These are phyloP conservation scores for Aspergillus olivimuriae DNA, from an alignment of 495 filamentous ascomycete genomes.

Conservation along the genomic window DNA sequence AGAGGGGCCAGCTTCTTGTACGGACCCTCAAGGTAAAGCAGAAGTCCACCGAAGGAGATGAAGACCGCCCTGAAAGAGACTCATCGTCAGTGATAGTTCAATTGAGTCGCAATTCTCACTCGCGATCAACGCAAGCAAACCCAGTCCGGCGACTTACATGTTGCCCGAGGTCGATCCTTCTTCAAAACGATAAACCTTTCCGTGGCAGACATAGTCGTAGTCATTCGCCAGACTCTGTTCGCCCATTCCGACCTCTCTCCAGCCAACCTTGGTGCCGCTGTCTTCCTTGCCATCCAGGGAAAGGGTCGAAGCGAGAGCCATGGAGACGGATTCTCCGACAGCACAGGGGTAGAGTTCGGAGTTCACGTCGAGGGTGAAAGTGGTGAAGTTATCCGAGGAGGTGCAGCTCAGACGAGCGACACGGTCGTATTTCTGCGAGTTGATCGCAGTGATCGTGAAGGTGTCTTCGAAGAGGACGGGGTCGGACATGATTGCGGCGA, in stretches of 20 bases:
- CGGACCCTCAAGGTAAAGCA: conserved; percentile 86
- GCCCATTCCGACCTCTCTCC: conserved; percentile 68
- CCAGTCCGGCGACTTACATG: conserved; percentile 58
- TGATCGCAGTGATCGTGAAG: conserved; percentile 73
- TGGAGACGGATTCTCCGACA: conserved; percentile 64
- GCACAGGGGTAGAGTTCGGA: conserved; percentile 77
- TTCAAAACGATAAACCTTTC: conserved; percentile 96
- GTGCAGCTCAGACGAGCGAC: conserved; percentile 73
- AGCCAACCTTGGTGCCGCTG: conserved; percentile 53
- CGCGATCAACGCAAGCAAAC: too few relatives aligned
- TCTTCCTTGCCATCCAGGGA: conserved; percentile 77
- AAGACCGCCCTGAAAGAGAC: conserved; percentile 69
- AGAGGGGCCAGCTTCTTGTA: conserved; percentile 92
- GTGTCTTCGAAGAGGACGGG: conserved; percentile 86
- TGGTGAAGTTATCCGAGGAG: conserved; percentile 61
- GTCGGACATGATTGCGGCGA: conserved; percentile 54
- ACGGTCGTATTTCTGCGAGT: conserved; percentile 88
- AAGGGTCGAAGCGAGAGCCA: conserved; percentile 78
- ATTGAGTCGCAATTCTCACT: too few relatives aligned
- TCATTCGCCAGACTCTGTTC: conserved; percentile 80
- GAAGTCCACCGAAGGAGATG: conserved; percentile 83
- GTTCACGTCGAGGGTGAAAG: conserved; percentile 89
- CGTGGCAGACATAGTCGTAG: conserved; percentile 96
- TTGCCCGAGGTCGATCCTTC: conserved; percentile 70
- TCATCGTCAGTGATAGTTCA: background rate